Base-by-base conservation (phyloP, 2,329 filamentous ascomycete genomes). In the Fusarium lyarnte region DNA sequence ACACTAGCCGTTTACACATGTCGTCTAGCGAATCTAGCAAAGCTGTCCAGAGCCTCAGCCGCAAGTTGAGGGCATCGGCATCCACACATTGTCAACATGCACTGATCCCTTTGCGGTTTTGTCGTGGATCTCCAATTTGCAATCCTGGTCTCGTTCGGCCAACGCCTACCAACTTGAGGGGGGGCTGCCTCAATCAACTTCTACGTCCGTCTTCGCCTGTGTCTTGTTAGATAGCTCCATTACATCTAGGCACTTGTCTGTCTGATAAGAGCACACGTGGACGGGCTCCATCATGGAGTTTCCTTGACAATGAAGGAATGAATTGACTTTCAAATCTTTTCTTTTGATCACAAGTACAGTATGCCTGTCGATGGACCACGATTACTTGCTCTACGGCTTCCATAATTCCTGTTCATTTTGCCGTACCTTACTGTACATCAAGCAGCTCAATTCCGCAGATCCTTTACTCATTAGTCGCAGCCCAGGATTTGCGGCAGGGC, bases 1-100 rank as follows among this genome's bases (percentile, higher is more conserved):
- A 73, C 71, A 73, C 66, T 70, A 68, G 63, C 71, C 71, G 67
- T 65, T 76, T 68, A 53, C 62, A 38, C n/a, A 39, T 58, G 23
- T 47, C 53, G 21, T 47, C 39, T n/a, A 39, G 43, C 42, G 61
- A 54, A 33, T 47, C 39, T n/a, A 39, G 43, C 42, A 65, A 54
- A 62, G 49, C 62, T 61, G 29, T 63, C 66, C n/a, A 51, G 29
- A 25, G n/a, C 29, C 29, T 51, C 68, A 67, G 71, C 61, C 67
- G 58, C 72, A 71, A 63, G 46, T 59, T 59, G 27, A 47, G 35
- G 35, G 43, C 49, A 53, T 35, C 45, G 41, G 43, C 49, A 53
- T 35, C 45, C 58, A 39, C 38, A 41, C 51, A 52, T 58, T 38
- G 63, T 60, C 58, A 72, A 69, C 63, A 69, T 74, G 59, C 68